These are phyloP conservation scores for Parietaria judaica DNA, from an alignment of 306 rosid genomes.

Conservation along the genomic window DNA sequence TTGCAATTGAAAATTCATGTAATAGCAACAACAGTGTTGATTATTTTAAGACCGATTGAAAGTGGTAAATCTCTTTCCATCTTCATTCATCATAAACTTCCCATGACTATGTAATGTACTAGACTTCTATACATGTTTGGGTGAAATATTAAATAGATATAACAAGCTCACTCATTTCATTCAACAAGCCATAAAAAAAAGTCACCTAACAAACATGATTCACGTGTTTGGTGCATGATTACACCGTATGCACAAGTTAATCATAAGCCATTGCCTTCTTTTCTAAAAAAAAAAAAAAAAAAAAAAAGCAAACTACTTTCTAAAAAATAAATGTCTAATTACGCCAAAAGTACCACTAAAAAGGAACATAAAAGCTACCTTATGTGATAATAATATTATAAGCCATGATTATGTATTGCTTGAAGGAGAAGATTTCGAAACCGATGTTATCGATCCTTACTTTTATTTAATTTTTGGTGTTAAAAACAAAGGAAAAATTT, in stretches of 20 bases:
- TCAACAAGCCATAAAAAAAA: no score
- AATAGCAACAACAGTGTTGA: no score
- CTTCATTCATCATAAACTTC: no score
- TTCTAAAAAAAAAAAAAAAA: constrained; percentile 5
- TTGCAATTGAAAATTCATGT: no score
- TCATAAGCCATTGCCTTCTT: constrained; percentile 18
- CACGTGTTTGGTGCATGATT: constrained; percentile 23
- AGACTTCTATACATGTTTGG: no score
- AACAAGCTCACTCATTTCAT: no score
- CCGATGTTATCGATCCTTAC: not conserved
- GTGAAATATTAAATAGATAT: no score
- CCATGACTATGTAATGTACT: no score
- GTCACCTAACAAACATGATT: no score
- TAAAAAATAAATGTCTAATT: not conserved
- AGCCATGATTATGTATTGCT: constrained; percentile 5
- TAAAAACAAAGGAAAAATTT: not conserved
- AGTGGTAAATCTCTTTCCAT: no score
- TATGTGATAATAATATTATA: not conserved
- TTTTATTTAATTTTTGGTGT: not conserved
- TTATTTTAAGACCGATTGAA: no score
- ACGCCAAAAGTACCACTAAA: not conserved
- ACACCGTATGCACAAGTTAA: constrained; percentile 28
- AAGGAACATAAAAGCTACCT: not conserved
- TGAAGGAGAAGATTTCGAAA: constrained; percentile 4
- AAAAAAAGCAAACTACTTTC: constrained; percentile 13